Evolutionary conservation across 805 yeast genomes (phyloP), one percentile per base, ranked within the genome.

Genomic region (Kuraishia hungarica): DNA sequence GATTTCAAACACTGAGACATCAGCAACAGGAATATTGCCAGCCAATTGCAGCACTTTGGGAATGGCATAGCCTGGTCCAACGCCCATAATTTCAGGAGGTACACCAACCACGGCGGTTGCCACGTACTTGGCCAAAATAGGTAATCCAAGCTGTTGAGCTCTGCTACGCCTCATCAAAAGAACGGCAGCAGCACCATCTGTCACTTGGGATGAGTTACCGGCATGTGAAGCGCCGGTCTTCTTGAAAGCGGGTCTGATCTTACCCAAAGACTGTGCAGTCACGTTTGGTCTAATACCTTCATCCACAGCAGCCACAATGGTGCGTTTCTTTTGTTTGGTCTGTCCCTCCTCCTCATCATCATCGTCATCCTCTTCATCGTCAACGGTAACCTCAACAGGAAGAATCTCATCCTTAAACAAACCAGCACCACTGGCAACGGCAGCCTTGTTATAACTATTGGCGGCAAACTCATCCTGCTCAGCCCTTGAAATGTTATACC

Each of bases 21-120:
- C 96, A 51, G 79, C 78, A 28, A 80, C 76, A 6, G 77, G 72
- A 57, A 92, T 69, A 43, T 86, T 84, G 6, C 61, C 61, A 29
- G 62, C 58, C 54, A 75, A 62, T 10, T 59, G 54, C 61, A 93
- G 79, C 20, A 89, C 85, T 55, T 80, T 81, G 58, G 99, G 98
- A 64, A 93, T 92, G 57, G 98, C 99, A 64, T 80, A 83, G 26
- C 96, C 97, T 56, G 99, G 99, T 50, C 98, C 99, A 64, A 93
- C 84, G 57, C 98, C 99, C 99, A 93, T 93, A 58, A 19, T 82
- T 72, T 90, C 96, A 22, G 97, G 97, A 55, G 97, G 97, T 51
- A 92, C 97, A 63, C 99, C 99, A 55, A 87, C 93, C 48, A 84
- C 76, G 61, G 86, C 81, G 65, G 89, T 84, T 62, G 84, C 86